Base-by-base conservation (phyloP, 73 alveolate genomes). In the Paramecium pentaurelia region DNA sequence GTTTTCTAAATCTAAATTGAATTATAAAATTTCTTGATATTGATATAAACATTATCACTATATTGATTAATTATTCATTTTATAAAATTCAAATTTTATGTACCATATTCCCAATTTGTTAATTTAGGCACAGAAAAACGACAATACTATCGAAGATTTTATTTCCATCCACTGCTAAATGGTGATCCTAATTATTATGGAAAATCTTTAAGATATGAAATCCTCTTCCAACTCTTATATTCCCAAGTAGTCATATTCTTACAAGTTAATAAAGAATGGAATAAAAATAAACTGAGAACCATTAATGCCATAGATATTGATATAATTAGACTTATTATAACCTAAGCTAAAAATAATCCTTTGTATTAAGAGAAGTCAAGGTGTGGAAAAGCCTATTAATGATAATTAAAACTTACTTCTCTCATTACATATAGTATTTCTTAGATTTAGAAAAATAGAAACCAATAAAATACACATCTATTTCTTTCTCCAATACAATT, bases 381-480 rank as follows among this genome's bases (percentile, higher is more conserved):
- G n/a, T 84, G 20, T 14, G 42, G 83, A 45, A 12, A 44, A 28
- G 77, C 59, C 73, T 47, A 10, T 10, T 47, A 68, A 64, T 8
- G 0, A 40, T 8, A 36, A 14, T 3, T 34, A 14, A 12, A 0
- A 22, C 20, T 68, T 87, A 60, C 87, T 10, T 22, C 36, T 22
- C 16, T 20, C 34, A 40, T 25, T 0, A 77, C 93, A 22, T 40
- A 59, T 12, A 44, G 18, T 4, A 87, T 34, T 22, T 87, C 93
- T 37, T 73, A 18, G 22, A 64, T 54, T 60, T 87, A 64, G 59
- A 87, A 59, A n/a, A 60, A 30, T 4, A 87, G 77, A 38, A 87
- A 87, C 93, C 93, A 87, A 73, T 77, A 87, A 38, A 60, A 87
- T n/a, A 27, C 47, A 64, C 93, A 87, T 87, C 88, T 87, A 70